phyloP scores from a whole-genome alignment of 805 yeast genomes.

The Teunomyces lycoperdinae region DNA sequence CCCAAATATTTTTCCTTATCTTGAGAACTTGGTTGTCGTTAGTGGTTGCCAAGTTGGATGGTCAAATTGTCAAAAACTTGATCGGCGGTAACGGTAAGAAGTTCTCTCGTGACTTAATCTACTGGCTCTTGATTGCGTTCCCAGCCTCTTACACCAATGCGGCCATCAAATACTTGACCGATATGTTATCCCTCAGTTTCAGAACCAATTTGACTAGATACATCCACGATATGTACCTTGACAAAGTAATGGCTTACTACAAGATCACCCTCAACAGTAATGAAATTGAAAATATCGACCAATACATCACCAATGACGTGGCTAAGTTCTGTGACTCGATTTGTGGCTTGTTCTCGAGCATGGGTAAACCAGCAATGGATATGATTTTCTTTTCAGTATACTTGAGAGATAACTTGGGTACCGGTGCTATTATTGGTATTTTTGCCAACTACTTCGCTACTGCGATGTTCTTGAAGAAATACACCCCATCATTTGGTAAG shows the following conservation, averaged over 20 bases:
- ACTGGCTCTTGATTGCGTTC: constrained; percentile 87
- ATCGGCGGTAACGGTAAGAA: constrained; percentile 76
- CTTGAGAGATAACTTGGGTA: constrained; percentile 80
- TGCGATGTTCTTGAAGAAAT: constrained; percentile 65
- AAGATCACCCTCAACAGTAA: constrained; percentile 63
- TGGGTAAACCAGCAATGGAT: constrained; percentile 91
- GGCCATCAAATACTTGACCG: constrained; percentile 77
- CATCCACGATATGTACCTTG: constrained; percentile 86
- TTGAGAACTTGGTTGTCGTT: constrained; percentile 85
- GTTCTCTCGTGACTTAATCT: constrained; percentile 71
- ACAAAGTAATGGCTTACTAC: constrained; percentile 76
- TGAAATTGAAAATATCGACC: constrained; percentile 69
- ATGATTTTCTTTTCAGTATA: constrained; percentile 79
- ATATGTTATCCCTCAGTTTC: constrained; percentile 75
- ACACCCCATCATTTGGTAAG: constrained; percentile 84
- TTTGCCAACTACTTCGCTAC: constrained; percentile 77
- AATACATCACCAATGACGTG: constrained; percentile 82
- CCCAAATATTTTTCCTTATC: constrained; percentile 72
- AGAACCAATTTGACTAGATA: constrained; percentile 81
- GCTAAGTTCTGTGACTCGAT: constrained; percentile 76
- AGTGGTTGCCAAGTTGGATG: constrained; percentile 84
- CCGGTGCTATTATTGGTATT: constrained; percentile 80
- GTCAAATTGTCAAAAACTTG: constrained; percentile 85
- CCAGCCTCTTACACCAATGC: constrained; percentile 94
- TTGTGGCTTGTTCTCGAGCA: constrained; percentile 77